A percentile compares a stretch with the other conserved stretches of the same genome.
Evolutionary conservation across 805 yeast species (phyloP).

Genomic region (Teunomyces stri): DNA sequence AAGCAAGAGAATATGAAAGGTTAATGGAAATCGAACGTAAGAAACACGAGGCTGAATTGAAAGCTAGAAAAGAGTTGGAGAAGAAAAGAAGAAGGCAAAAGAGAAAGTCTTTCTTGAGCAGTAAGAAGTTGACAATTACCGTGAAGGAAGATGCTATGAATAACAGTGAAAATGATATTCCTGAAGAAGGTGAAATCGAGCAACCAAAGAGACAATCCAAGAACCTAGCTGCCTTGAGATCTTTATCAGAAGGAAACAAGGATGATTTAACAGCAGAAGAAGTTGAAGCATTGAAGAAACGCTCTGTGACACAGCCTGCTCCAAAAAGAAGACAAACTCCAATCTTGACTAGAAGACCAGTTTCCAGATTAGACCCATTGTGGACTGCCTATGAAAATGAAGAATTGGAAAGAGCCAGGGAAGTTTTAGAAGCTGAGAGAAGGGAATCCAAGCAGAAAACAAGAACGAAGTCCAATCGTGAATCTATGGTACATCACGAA

Average conservation of each 20-base stretch:
- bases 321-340: conserved; percentile 32
- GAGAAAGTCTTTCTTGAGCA: conserved; percentile 38
- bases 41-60: conserved; percentile 53
- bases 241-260: conserved; percentile 34
- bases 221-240: conserved; percentile 23
- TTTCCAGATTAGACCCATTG: conserved; percentile 56
- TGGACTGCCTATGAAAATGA: conserved; percentile 51
- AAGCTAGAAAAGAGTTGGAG: conserved; percentile 47
- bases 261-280: conserved; percentile 44
- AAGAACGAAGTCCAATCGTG: conserved; percentile 8
- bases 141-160: conserved; percentile 30
- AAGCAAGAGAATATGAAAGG: conserved; percentile 46
- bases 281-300: conserved; percentile 40
- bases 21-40: conserved; percentile 45
- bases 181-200: conserved; percentile 22
- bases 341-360: conserved; percentile 51
- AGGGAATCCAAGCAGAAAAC: conserved; percentile 17
- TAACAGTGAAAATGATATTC: conserved; percentile 20
- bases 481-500: conserved; percentile 9
- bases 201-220: conserved; percentile 41
- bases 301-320: conserved; percentile 46
- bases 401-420: conserved; percentile 43
- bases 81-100: conserved; percentile 43
- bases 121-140: conserved; percentile 34
- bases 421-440: conserved; percentile 37